phyloP scores from a whole-genome alignment of 306 rosid species.

The Prunus dulcis region DNA sequence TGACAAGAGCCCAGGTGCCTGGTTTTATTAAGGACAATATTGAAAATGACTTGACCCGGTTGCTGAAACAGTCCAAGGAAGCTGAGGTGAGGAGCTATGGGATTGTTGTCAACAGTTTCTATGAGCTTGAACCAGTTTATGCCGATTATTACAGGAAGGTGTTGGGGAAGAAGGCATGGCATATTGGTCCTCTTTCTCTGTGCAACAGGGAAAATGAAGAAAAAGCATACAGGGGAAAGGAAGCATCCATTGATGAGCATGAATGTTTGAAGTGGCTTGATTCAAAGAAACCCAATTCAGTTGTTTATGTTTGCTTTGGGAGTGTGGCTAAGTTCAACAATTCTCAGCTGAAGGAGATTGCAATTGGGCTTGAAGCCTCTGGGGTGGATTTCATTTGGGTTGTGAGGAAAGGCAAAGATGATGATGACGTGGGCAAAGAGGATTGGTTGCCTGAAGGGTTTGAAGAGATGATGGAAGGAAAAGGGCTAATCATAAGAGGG shows the following conservation, averaged over 20 bases:
- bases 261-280: constrained; percentile 38
- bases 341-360: constrained; percentile 35
- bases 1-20: constrained; percentile 36
- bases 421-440: background rate
- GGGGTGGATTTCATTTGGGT: constrained; percentile 42
- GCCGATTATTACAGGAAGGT: constrained; percentile 32
- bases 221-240: constrained; percentile 21
- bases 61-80: background rate
- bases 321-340: constrained; percentile 23
- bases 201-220: constrained; percentile 12
- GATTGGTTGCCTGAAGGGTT: constrained; percentile 36
- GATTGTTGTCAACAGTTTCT: constrained; percentile 30
- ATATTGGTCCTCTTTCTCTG: constrained; percentile 34
- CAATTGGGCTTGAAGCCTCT: constrained; percentile 32
- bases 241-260: constrained; percentile 16
- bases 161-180: constrained; percentile 30
- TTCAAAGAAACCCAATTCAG: constrained; percentile 22
- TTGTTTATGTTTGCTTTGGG: constrained; percentile 39
- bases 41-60: background rate
- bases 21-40: background rate
- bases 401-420: constrained; percentile 14
- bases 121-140: constrained; percentile 33
- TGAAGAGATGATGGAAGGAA: constrained; percentile 32
- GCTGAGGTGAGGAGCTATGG: constrained; percentile 19
- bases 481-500: constrained; percentile 34